phyloP scores from a whole-genome alignment of 2,329 filamentous ascomycete genomes.

The Scedosporium dehoogii region DNA sequence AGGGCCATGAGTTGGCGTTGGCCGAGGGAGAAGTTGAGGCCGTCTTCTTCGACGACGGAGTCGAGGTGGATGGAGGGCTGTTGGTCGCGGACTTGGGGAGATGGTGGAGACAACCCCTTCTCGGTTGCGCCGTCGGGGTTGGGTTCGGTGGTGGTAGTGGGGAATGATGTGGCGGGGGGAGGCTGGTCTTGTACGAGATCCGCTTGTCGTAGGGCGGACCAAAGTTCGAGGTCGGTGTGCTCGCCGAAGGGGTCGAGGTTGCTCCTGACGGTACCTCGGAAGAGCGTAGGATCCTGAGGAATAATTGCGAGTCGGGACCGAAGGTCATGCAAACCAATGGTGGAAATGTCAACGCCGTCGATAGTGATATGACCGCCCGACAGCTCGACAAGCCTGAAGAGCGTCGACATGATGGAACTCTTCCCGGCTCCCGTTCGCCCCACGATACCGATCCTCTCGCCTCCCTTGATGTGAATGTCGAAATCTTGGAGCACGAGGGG shows the following conservation, averaged over 20 bases:
- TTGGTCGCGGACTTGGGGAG: constrained; percentile 16
- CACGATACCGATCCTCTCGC: constrained; percentile 73
- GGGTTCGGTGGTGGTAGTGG: constrained; percentile 15
- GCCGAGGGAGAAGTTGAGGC: constrained; percentile 89
- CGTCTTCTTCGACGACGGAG: constrained; percentile 80
- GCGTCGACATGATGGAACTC: constrained; percentile 71
- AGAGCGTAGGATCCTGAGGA: constrained; percentile 75
- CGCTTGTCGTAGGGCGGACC: constrained; percentile 67
- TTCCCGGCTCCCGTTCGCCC: constrained; percentile 77
- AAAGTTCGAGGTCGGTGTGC: constrained; percentile 67
- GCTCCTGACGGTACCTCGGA: constrained; percentile 67
- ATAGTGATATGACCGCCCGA: constrained; percentile 53
- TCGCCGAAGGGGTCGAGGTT: constrained; percentile 77
- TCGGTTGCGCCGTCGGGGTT: constrained; percentile 12
- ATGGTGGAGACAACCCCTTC: no score
- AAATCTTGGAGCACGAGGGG: constrained; percentile 65
- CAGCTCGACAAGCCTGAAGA: constrained; percentile 67
- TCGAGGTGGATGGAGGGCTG: constrained; percentile 65
- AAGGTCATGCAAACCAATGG: constrained; percentile 64
- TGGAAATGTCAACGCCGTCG: constrained; percentile 60
- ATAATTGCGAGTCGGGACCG: constrained; percentile 72
- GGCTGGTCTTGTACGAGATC: constrained; percentile 48
- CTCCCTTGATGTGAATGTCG: constrained; percentile 60
- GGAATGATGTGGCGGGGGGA: constrained; percentile 25
- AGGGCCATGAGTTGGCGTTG: constrained; percentile 94